Base-by-base conservation (phyloP, 768 basidiomycete genomes). In the Mycena chlorophos region DNA sequence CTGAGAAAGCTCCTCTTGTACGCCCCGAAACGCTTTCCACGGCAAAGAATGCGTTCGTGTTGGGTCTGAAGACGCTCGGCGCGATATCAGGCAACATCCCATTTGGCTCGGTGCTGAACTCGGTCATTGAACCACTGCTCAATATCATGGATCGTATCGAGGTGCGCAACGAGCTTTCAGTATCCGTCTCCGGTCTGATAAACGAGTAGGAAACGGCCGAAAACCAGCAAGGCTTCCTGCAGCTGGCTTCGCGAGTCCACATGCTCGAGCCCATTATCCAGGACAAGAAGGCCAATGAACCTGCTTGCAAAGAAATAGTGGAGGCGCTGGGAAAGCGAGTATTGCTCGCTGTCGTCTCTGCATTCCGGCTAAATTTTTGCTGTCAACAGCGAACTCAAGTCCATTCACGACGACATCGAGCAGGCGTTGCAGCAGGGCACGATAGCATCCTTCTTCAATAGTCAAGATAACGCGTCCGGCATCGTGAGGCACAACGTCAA, bases 391-490 rank as follows among this genome's bases (percentile, higher is more conserved):
- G 56, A 52, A 25, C 26, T 57, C 3, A 8, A 47, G 27, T 40
- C 51, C 2, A 52, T 57, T 13, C 38, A n/a, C 3, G 30, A 5
- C 22, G 52, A 58, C 4, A 25, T 58, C 2, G 25, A 50, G 1
- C 39, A 19, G 6, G 57, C 57, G 26, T 1, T 12, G 4, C 8
- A 37, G 23, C 48, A 46, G 19, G 48, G 27, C 6, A 46, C 12
- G 38, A 42, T 58, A 12, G 6, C 31, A 8, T n/a, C 34, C 4
- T 58, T 58, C 25, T 58, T 58, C 48, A 58, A 54, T 38, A 54
- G 57, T n/a, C 12, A 14, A 14, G 47, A 57, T 19, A 31, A 52
- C 26, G 17, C 56, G 1, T 48, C 56, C 3, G n/a, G 27, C n/a
- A 38, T 58, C 13, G n/a, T n/a, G 20, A 52, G 43, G 28, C 55